Evolutionary conservation across 352 stramenopile genomes (phyloP).

Genomic region (Pythium grandisporangium): DNA sequence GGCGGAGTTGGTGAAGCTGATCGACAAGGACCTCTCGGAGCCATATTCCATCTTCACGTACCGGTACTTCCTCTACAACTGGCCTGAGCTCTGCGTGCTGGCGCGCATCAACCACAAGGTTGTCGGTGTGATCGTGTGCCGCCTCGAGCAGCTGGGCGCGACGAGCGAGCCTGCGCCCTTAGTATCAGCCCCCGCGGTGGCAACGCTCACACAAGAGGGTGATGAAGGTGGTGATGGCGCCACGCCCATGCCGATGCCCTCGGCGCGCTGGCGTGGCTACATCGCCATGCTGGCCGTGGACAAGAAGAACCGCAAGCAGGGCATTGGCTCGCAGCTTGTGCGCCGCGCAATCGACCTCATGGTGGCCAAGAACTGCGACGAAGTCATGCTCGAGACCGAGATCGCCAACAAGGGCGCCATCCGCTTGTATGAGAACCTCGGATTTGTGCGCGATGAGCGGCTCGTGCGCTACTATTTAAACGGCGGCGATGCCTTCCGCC

Average conservation of each 20-base stretch:
- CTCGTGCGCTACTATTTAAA: conserved; percentile 96
- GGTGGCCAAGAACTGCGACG: conserved; percentile 62
- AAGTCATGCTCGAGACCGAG: conserved; percentile 93
- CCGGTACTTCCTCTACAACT: conserved; percentile 95
- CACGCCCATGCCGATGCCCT: conserved; percentile 5
- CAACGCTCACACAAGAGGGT: not conserved
- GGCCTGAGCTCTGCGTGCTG: conserved; percentile 88
- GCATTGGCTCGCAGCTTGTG: conserved; percentile 88
- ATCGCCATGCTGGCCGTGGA: conserved; percentile 95
- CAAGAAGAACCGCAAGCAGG: conserved; percentile 78
- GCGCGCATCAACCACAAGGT: conserved; percentile 78
- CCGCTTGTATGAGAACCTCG: conserved; percentile 90
- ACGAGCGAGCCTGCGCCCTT: conserved; percentile 18
- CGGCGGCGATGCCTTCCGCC: conserved; percentile 88
- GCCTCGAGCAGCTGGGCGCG: conserved; percentile 76
- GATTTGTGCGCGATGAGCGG: conserved; percentile 89
- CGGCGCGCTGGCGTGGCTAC: conserved; percentile 77
- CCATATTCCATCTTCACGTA: conserved; percentile 96
- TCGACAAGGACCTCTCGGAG: conserved; percentile 93
- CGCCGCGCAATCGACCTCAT: conserved; percentile 86
- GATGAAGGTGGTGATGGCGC: conserved; percentile 11
- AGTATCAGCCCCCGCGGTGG: not conserved
- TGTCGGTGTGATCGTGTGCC: conserved; percentile 90
- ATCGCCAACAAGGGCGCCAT: conserved; percentile 89
- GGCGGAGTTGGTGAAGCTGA: conserved; percentile 87